Base-by-base conservation (phyloP, 805 yeast genomes). In the Ogataea minuta region DNA sequence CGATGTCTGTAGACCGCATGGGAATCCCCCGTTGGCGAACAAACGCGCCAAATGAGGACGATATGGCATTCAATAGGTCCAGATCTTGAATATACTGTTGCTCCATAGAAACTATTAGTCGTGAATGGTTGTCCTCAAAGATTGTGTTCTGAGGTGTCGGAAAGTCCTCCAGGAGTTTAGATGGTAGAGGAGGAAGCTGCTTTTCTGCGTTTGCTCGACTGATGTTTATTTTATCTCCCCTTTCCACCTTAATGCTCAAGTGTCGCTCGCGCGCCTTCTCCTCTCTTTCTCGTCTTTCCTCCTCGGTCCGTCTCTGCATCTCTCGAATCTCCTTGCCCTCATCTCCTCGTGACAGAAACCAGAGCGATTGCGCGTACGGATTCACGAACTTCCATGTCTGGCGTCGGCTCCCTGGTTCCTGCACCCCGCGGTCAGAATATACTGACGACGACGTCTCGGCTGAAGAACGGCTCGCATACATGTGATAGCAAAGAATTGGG, bases 321-420 rank as follows among this genome's bases (percentile, higher is more conserved):
- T 51, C 48, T 10, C 50, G 50, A 9, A 68, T 63, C 19, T 69
- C 66, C 7, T 56, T 52, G 8, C 64, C 62, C 17, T 63, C 60
- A 27, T 58, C 63, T 2, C 67, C 60, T 16, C 71, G 51, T 7
- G 62, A 50, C 2, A 53, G 41, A 34, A 53, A 59, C 76, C 76
- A 71, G 11, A 70, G 45, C 1, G 74, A 69, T 28, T 60, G 56
- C 0, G 74, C 60, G 48, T 71, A 71, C 0, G 76, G 76, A 37
- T 71, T 71, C 13, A 33, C 28, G 8, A 21, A 34, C 9, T 34
- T 34, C 40, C 36, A 35, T 23, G 28, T 17, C 8, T 31, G 27
- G 16, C 28, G 28, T 11, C 30, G 36, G 17, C 29, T 31, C 14
- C 27, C 17, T 11, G 28, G 20, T 20, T 26, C 27, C 13, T 13